Base-by-base conservation (phyloP, 148 eudicot species). In the Chenopodium album region DNA sequence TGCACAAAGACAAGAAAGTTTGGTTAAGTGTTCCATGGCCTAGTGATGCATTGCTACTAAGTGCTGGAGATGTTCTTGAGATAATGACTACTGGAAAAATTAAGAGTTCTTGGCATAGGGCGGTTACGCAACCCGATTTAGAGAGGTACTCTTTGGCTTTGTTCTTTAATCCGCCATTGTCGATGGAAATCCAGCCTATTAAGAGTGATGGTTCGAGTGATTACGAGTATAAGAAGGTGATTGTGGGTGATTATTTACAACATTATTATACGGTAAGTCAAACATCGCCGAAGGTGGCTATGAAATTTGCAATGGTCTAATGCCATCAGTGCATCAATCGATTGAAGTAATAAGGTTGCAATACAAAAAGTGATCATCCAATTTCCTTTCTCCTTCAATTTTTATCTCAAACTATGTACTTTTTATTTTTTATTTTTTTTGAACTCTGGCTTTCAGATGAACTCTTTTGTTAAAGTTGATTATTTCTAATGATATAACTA, bases 21-120 rank as follows among this genome's bases (percentile, higher is more conserved):
- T 80, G 86, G 83, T 28, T 48, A 17, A 84, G 76, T 19, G 71
- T 84, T 16, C 86, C 83, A 20, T 80, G 86, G 86, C 80, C 83
- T 8, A 72, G 48, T 17, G 80, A 84, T 28, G 77, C 68, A 2
- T 71, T 84, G 63, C 64, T 84, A 13, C 68, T 84, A 28, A 22
- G 22, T 47, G 54, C 76, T 20, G 83, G 86, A 9, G 86, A 84
- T 71, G 60, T 84, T 28, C 73, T 80, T 31, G 86, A 84, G 86
- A 84, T 84, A 2, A 80, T 84, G 86, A 84, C 80, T 73, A 71
- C 76, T 64, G 83, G 83, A 37, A 84, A 83, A 22, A 32, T 80
- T 12, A 19, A 50, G 8, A 80, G 80, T 44, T 77, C 46, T 60
- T 72, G 69, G 77, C 86, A 84, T 71, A 76, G 86, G 48, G 86